Evolutionary conservation across 2,329 filamentous ascomycete genomes (phyloP), one percentile per base, ranked within the genome.

Genomic region (Domatiomyces globalis): DNA sequence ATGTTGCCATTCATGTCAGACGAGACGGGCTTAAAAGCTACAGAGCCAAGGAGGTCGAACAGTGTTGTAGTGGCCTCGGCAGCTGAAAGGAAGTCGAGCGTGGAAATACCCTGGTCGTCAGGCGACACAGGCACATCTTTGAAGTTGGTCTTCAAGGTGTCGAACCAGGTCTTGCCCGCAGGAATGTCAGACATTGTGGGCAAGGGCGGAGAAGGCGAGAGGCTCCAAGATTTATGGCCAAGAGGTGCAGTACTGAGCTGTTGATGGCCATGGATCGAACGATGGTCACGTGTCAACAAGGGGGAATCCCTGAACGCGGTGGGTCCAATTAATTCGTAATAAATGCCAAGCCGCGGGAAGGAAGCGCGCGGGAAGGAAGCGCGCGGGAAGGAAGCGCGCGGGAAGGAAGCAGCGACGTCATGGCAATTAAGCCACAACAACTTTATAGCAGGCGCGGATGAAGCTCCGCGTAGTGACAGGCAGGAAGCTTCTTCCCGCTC

Each of bases 11-110:
- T 69, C 74, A 98, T 85, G 70, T 98, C 92, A 60, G 72, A 84
- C 78, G 95, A 95, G 66, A 96, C 90, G 22, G 87, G 85, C 50
- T 76, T 80, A 72, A 98, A 96, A 58, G 89, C 88, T 33, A 84
- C 79, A 45, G 74, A 76, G 49, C 78, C 78, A 25, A 83, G 69
- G 43, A 80, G 69, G 66, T 82, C 80, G 65, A 96, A 96, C 56
- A 98, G 80, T 56, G 81, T 85, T 49, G 84, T 85, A 67, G 96
- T 72, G 51, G 85, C 82, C 77, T 95, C 88, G 49, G 87, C 79
- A 52, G 92, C 92, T 59, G 94, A 85, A 58, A 96, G 83, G 71
- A 96, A 98, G 67, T 94, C 81, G 52, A 78, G 79, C 46, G 92
- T 96, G 50, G 80, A 72, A 63, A 96, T 81, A 55, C 81, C 84